These are phyloP conservation scores for Haematococcus sp. DNA, from an alignment of 139 green algal species.

Conservation along the genomic window DNA sequence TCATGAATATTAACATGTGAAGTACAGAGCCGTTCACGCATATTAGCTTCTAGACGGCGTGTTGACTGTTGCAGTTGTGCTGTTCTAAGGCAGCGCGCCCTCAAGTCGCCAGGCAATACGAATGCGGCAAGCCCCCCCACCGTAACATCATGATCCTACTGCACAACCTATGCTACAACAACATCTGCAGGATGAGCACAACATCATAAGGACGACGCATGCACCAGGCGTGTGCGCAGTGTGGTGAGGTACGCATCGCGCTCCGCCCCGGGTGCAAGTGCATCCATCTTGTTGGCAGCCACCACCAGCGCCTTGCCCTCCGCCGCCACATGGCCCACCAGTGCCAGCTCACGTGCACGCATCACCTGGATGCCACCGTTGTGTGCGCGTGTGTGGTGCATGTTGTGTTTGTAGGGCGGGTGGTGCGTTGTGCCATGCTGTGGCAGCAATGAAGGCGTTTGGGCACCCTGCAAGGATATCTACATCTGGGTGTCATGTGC, in stretches of 20 bases:
- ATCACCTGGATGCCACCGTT: conserved; percentile 28
- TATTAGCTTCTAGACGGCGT: no score
- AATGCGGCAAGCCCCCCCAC: no score
- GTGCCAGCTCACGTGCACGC: conserved; percentile 55
- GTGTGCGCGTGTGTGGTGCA: conserved; percentile 8
- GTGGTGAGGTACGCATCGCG: not conserved
- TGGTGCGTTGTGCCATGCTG: not conserved
- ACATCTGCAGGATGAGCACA: no score
- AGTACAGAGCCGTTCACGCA: not conserved
- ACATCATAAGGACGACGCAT: no score
- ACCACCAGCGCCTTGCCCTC: conserved; percentile 69
- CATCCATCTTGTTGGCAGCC: conserved; percentile 80
- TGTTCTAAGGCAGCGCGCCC: no score
- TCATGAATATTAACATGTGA: not conserved
- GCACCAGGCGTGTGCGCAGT: conserved; percentile 7
- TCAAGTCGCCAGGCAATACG: no score
- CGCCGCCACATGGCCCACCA: conserved; percentile 51
- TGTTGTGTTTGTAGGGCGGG: conserved; percentile 8
- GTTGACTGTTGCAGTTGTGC: no score
- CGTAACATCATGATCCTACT: no score
- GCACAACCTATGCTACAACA: no score
- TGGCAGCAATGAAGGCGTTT: no score
- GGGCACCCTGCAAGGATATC: no score
- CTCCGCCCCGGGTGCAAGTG: conserved; percentile 27
- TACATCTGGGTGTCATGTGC: no score